A percentile compares a stretch with the other conserved stretches of the same genome.
These are phyloP conservation scores for Boletales sp. DNA, from an alignment of 768 basidiomycete genomes.

Conservation along the genomic window DNA sequence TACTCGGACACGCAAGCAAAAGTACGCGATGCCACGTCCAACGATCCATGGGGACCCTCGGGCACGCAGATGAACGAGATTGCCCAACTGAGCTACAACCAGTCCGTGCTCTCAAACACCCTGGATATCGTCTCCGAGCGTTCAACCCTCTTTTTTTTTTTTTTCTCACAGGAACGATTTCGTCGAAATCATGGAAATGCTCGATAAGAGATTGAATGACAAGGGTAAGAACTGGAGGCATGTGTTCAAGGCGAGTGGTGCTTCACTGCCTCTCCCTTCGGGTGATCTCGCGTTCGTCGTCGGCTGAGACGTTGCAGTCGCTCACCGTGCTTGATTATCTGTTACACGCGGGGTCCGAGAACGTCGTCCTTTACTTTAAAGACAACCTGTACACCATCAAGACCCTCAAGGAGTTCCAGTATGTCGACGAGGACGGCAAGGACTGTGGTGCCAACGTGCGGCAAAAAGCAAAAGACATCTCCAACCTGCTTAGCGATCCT, in stretches of 20 bases:
- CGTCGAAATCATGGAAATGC: slow-evolving; percentile 99
- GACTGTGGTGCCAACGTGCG: slow-evolving; percentile 98
- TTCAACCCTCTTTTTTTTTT: not conserved
- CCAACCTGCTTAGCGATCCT: slow-evolving; percentile 87
- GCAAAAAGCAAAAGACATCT: slow-evolving; percentile 98
- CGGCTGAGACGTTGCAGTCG: slow-evolving; percentile 44
- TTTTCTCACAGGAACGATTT: slow-evolving; percentile 69
- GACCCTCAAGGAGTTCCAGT: slow-evolving; percentile 98
- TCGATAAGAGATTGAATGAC: slow-evolving; percentile 96
- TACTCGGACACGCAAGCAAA: slow-evolving; percentile 96
- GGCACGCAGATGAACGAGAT: slow-evolving; percentile 99
- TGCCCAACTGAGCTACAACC: slow-evolving; percentile 94
- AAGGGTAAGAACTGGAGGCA: slow-evolving; percentile 99
- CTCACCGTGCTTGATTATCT: slow-evolving; percentile 94
- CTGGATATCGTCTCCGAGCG: not conserved
- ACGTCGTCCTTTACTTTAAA: slow-evolving; percentile 97
- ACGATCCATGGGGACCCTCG: slow-evolving; percentile 97
- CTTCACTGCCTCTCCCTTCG: not conserved
- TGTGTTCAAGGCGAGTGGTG: slow-evolving; percentile 82
- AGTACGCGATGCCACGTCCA: slow-evolving; percentile 93
- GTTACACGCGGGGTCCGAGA: slow-evolving; percentile 94
- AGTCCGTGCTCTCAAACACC: slow-evolving; percentile 47
- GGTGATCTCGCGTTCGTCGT: not conserved
- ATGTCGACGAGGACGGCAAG: slow-evolving; percentile 89
- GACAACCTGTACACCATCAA: slow-evolving; percentile 98